Conservation (phyloP, 495 filamentous ascomycete genomes). For the Amphirosellinia nigrospora region DNA sequence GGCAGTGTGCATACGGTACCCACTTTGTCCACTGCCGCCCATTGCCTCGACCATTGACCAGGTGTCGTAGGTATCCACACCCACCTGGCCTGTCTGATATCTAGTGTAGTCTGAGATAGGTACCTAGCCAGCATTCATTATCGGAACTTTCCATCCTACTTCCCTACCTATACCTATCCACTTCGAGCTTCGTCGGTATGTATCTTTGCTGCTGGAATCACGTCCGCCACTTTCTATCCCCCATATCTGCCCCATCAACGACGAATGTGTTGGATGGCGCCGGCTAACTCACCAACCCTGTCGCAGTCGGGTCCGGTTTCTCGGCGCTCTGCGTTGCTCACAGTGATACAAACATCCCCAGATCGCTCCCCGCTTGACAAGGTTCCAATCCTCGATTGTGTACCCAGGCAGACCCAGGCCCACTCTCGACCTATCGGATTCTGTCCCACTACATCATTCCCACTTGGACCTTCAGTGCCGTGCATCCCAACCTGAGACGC, state of each 20-base stretch:
- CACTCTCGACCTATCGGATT: constrained; percentile 45
- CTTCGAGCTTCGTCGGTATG: constrained; percentile 10
- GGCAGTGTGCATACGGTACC: neutral
- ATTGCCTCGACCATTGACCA: neutral
- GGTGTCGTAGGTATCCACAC: constrained; percentile 29
- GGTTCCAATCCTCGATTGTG: constrained; percentile 37
- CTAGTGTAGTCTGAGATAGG: constrained; percentile 3
- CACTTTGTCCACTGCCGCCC: constrained; percentile 6
- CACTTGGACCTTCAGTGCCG: constrained; percentile 40
- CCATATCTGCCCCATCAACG: neutral
- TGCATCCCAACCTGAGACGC: constrained; percentile 32
- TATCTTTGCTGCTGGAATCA: constrained; percentile 4
- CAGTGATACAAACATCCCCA: constrained; percentile 42
- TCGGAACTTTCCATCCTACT: constrained; percentile 15
- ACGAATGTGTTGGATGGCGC: constrained; percentile 5
- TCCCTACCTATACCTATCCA: neutral
- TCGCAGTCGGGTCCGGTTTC: constrained; percentile 18
- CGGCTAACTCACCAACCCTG: constrained; percentile 20
- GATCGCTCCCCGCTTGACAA: constrained; percentile 42
- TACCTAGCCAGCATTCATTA: constrained; percentile 7
- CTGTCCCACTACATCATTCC: constrained; percentile 44
- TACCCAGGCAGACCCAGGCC: no score
- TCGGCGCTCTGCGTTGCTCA: constrained; percentile 27
- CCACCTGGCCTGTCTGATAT: constrained; percentile 3
- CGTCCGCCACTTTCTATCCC: neutral